phyloP scores from a whole-genome alignment of 208 protist species.

The Trypanosoma lewisi region DNA sequence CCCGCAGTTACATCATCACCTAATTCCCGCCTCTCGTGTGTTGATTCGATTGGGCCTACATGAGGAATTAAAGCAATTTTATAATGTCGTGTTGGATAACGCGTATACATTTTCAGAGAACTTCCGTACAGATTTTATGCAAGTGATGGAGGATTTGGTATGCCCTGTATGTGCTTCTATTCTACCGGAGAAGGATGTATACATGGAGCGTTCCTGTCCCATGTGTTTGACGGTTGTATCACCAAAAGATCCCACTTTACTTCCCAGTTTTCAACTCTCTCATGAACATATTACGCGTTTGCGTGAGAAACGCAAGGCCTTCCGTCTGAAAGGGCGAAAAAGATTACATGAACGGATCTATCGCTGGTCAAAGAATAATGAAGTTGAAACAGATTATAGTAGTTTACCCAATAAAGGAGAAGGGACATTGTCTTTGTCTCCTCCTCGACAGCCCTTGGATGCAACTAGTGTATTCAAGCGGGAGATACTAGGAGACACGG shows the following conservation, averaged over 20 bases:
- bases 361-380: constrained; percentile 20
- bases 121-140: constrained; percentile 69
- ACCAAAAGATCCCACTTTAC: constrained; percentile 40
- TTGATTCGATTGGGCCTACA: constrained; percentile 67
- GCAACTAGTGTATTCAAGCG: constrained; percentile 21
- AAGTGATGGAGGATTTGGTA: constrained; percentile 68
- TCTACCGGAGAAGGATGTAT: constrained; percentile 51
- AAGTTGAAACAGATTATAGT: background rate
- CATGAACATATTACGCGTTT: constrained; percentile 56
- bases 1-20: constrained; percentile 59
- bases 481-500: constrained; percentile 19
- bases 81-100: constrained; percentile 83
- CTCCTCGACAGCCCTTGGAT: constrained; percentile 11
- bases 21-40: constrained; percentile 67
- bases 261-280: constrained; percentile 74
- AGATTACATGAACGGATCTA: constrained; percentile 43
- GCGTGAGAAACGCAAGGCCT: constrained; percentile 39
- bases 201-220: constrained; percentile 57
- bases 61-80: constrained; percentile 65
- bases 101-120: constrained; percentile 55
- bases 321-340: constrained; percentile 35
- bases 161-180: constrained; percentile 70
- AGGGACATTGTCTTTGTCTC: background rate
- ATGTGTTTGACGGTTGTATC: constrained; percentile 67
- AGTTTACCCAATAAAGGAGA: background rate